Conservation (phyloP, 192 early-diverging fungal species). For the Nowakowskiella sp. region DNA sequence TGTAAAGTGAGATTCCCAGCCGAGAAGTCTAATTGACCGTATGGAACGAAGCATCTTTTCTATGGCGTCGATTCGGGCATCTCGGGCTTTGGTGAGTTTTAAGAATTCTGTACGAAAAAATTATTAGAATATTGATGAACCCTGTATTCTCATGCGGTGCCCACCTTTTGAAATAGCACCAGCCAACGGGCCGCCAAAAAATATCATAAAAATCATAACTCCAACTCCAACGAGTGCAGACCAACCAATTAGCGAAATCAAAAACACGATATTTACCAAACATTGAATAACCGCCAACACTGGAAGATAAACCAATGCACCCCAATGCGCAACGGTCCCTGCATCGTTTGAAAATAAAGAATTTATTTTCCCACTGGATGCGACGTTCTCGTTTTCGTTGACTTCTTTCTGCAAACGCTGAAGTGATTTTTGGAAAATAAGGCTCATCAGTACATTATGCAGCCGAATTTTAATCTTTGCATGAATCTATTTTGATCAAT, state of each 20-base stretch:
- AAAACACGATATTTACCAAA: conserved; percentile 46
- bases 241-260: conserved; percentile 72
- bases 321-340: background rate
- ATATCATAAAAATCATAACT: conserved; percentile 43
- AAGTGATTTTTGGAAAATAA: too few species aligned
- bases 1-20: conserved; percentile 28
- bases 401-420: too few species aligned
- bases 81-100: conserved; percentile 46
- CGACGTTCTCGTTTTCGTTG: conserved; percentile 10
- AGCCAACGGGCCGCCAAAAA: conserved; percentile 8
- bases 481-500: too few species aligned
- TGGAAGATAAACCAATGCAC: background rate
- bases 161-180: background rate
- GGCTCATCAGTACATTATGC: too few species aligned
- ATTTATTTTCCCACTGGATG: conserved; percentile 36
- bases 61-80: conserved; percentile 53
- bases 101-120: conserved; percentile 9
- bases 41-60: conserved; percentile 51
- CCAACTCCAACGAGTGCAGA: conserved; percentile 74
- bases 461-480: too few species aligned
- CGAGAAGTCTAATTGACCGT: conserved; percentile 28
- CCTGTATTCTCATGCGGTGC: conserved; percentile 9
- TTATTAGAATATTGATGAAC: background rate
- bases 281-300: background rate
- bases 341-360: conserved; percentile 30